phyloP scores from a whole-genome alignment of 257 asterid genomes.

The Penstemon barbatus region DNA sequence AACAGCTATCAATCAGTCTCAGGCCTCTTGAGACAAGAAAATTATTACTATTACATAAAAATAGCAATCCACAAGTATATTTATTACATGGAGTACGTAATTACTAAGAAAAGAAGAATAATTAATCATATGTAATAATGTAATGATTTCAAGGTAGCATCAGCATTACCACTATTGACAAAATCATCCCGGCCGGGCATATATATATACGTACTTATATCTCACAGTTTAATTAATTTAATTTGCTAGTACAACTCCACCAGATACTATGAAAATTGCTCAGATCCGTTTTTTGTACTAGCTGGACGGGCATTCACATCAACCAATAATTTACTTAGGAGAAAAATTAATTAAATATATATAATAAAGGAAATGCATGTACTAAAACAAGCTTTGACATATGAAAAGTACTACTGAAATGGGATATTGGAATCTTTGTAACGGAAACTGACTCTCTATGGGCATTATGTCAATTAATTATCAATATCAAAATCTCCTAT shows the following conservation, averaged over 20 bases:
- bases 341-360: not conserved
- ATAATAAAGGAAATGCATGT: not conserved
- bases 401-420: constrained; percentile 27
- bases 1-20: constrained; percentile 22
- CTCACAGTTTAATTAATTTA: not conserved
- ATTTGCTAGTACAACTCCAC: constrained; percentile 9
- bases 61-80: constrained; percentile 19
- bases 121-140: constrained; percentile 42
- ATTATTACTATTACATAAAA: not conserved
- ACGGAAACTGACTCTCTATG: not conserved
- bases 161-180: constrained; percentile 35
- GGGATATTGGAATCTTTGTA: constrained; percentile 22
- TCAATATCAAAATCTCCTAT: no score
- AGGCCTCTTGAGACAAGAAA: not conserved
- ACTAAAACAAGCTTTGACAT: constrained; percentile 14
- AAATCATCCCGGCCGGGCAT: constrained; percentile 4
- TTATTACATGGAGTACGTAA: not conserved
- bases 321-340: no score
- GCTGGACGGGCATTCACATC: no score
- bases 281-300: constrained; percentile 16
- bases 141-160: constrained; percentile 36
- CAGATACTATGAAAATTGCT: constrained; percentile 28
- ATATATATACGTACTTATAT: constrained; percentile 11
- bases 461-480: not conserved
- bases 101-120: constrained; percentile 24